Base-by-base conservation (phyloP, 2,329 filamentous ascomycete genomes). In the Fusarium penzigii region DNA sequence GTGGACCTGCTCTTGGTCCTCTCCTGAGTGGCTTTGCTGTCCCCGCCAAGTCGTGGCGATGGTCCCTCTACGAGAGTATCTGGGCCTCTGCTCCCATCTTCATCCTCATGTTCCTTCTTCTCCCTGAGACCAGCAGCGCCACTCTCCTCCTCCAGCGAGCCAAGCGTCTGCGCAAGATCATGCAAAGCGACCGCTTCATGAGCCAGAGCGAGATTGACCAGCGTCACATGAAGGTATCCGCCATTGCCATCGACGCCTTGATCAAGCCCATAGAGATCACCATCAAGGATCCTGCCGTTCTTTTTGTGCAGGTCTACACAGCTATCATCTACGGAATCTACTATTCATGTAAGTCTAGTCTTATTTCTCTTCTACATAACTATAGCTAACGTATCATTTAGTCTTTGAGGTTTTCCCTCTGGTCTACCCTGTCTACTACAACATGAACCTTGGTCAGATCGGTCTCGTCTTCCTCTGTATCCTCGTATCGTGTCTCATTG, bases 351-450 rank as follows among this genome's bases (percentile, higher is more conserved):
- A 61, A 65, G 68, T 36, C 9, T 2, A 7, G 16, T 39, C 29
- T 34, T 7, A 5, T 6, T 5, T 7, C n/a, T 11, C 17, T 5
- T 29, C 7, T 3, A 6, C n/a, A 16, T 11, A 29, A 1, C 17
- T 2, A 12, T 6, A 17, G 39, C 47, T 64, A 54, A 64, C 56
- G 49, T 13, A 14, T 13, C 14, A 43, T 42, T 3, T 25, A 72
- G 70, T 74, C 68, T 88, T 88, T 64, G 84, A 87, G 62, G 80
- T 80, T n/a, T 87, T 88, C 67, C 84, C 84, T 5, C 71, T 86
- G 13, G 83, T 87, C 49, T 88, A 85, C 65, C 75, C 77, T 3
- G 75, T 75, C 39, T 72, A 78, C 62, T 88, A 88, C 69, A 68
- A 72, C 64, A 86, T 88, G 78, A 79, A 75, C 52, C 68, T 81